Conservation (phyloP, 441 rosid genomes). For the Bruguiera hainesii region DNA sequence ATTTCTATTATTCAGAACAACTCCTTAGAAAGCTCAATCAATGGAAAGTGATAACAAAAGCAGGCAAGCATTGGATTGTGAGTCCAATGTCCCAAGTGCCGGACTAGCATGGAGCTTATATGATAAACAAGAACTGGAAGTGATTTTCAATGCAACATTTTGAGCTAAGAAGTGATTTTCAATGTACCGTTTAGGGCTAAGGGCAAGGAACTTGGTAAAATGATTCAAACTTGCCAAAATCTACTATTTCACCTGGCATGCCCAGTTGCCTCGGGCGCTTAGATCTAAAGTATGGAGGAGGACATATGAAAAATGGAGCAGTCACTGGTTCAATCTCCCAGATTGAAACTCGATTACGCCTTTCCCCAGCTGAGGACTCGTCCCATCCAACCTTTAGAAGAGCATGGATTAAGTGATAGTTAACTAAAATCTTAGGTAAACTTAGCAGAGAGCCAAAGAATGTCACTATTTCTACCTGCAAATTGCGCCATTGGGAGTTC, state of each 20-base stretch:
- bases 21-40: not conserved
- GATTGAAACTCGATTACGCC: slow-evolving; percentile 75
- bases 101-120: too few species aligned
- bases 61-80: not conserved
- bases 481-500: slow-evolving; percentile 91
- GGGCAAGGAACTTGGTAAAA: not conserved
- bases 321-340: slow-evolving; percentile 98
- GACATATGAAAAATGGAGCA: slow-evolving; percentile 90
- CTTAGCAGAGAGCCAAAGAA: not conserved
- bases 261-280: slow-evolving; percentile 78
- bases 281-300: slow-evolving; percentile 87
- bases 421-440: not conserved
- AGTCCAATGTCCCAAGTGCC: too few species aligned
- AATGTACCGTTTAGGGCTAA: too few species aligned
- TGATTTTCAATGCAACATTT: too few species aligned
- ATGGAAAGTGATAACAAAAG: not conserved
- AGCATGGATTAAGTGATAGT: slow-evolving; percentile 4
- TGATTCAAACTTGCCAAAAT: slow-evolving; percentile 4
- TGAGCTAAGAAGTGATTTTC: too few species aligned
- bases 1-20: not conserved
- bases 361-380: slow-evolving; percentile 90
- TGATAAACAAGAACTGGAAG: too few species aligned
- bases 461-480: slow-evolving; percentile 53
- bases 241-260: slow-evolving; percentile 53
- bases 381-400: slow-evolving; percentile 92